Conservation (phyloP, 345 rosid species). For the Theobroma cacao region DNA sequence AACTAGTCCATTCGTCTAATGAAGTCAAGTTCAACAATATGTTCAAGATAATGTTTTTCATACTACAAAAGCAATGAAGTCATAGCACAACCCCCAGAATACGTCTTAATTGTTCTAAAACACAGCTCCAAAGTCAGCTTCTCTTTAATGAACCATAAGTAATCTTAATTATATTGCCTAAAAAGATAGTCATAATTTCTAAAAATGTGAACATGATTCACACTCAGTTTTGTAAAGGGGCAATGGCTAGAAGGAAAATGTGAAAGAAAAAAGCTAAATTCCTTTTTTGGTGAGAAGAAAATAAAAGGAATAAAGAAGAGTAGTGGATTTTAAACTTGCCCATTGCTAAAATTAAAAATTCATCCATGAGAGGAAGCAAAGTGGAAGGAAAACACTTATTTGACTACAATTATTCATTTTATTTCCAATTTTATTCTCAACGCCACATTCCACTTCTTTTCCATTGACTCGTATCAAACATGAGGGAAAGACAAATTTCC, state of each 20-base stretch:
- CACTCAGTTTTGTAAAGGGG: background rate
- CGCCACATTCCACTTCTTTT: background rate
- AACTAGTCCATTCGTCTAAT: background rate
- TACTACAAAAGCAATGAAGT: background rate
- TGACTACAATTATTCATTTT: background rate
- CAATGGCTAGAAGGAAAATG: background rate
- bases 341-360: background rate
- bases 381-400: background rate
- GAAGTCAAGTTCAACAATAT: background rate
- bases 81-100: background rate
- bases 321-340: background rate
- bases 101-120: background rate
- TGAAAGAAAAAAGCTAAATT: background rate
- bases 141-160: background rate
- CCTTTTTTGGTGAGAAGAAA: background rate
- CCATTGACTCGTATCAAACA: no score
- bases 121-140: background rate
- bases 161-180: background rate
- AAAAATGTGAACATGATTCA: background rate
- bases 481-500: no score
- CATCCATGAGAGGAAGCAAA: background rate
- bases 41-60: background rate
- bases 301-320: background rate
- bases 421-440: background rate
- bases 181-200: background rate